Base-by-base conservation (phyloP, 2,329 filamentous ascomycete species). In the Alternaria longipes region DNA sequence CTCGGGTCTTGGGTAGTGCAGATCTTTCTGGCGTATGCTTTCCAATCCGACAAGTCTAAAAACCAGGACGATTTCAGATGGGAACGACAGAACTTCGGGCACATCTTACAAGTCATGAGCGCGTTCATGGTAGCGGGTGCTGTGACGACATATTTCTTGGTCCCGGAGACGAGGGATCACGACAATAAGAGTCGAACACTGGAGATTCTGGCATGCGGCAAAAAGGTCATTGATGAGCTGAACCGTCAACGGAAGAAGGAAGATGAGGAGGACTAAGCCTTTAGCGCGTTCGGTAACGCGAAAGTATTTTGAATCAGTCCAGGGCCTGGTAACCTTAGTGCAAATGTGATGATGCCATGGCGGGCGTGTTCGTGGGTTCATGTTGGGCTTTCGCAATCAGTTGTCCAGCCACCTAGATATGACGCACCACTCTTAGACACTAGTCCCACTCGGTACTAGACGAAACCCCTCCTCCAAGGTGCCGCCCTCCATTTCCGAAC, bases 1-100 rank as follows among this genome's bases (percentile, higher is more conserved):
- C 71, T 87, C 0, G 85, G 85, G 18, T 84, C 84, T 0, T 79
- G 82, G 59, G 67, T 82, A 3, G 81, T 80, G 2, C 79, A 82
- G 57, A 68, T 80, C 32, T 76, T 81, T 38, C 70, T 83, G 12
- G 71, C 70, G 1, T 76, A 73, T 40, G 68, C 72, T 0, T 76
- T 77, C 51, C 67, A 74, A 20, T 56, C 44, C 7, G 59, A 68
- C 12, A 60, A 45, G 16, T 49, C 36, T 5, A 18, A 47, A 4
- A 28, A 7, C 22, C 38, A 52, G 12, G 55, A 60, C 32, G 44
- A 62, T 22, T 67, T 69, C 34, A 54, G 71, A 18, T 70, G 64
- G 65, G 72, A 76, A 42, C 70, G 66, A 7, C 44, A 70, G 20
- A 69, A 73, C 46, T 76, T 77, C 32, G 75, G 75, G 2, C 66